Conservation (phyloP, 1,139 yeast genomes). For the Kodamaea fungicola region DNA sequence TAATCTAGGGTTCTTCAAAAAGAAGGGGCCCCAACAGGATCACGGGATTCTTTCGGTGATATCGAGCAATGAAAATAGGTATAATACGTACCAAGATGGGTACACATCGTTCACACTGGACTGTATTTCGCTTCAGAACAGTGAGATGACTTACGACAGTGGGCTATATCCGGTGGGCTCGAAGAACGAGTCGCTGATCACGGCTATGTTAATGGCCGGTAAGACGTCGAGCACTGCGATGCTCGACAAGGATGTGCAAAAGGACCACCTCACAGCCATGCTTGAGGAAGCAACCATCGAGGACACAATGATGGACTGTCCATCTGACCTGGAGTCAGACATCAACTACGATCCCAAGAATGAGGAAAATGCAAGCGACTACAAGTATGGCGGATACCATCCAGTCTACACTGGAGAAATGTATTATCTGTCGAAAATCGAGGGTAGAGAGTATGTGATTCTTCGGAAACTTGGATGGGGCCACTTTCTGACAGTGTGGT, state of each 20-base stretch:
- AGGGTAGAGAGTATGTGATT: constrained; percentile 44
- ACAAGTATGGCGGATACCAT: constrained; percentile 82
- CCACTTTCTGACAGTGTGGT: constrained; percentile 87
- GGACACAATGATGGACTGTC: constrained; percentile 11
- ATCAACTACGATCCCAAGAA: constrained; percentile 37
- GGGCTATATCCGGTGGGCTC: too few species aligned
- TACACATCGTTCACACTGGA: constrained; percentile 30
- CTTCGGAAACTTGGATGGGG: constrained; percentile 90
- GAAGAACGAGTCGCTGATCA: constrained; percentile 1
- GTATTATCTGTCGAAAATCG: constrained; percentile 47
- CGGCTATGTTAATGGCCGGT: constrained; percentile 1
- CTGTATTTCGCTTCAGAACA: constrained; percentile 37
- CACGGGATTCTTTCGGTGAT: too few species aligned
- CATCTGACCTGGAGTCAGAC: constrained; percentile 25
- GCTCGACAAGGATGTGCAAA: constrained; percentile 2
- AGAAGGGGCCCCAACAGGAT: background rate
- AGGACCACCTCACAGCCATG: background rate
- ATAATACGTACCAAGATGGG: background rate
- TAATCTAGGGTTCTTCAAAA: background rate
- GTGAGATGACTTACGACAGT: constrained; percentile 36
- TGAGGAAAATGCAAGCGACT: constrained; percentile 70
- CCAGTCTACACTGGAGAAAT: constrained; percentile 77
- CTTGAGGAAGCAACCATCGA: constrained; percentile 7
- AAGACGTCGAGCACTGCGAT: constrained; percentile 1
- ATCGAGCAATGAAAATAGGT: too few species aligned